Base-by-base conservation (phyloP, 805 yeast genomes). In the Wickerhamomyces queroliae region DNA sequence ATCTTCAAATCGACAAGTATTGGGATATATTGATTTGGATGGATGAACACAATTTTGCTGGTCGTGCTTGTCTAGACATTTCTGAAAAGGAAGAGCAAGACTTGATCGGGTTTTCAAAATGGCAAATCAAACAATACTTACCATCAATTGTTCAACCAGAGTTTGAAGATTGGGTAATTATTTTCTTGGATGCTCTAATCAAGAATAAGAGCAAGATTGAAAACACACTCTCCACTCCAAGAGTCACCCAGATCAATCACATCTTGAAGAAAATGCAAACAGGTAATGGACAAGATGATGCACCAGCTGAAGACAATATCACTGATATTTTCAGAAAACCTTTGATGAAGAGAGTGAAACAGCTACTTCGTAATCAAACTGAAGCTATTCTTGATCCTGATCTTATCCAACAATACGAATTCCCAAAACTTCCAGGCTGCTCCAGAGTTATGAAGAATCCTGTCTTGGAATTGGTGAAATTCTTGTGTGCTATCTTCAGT, bases 11-110 rank as follows among this genome's bases (percentile, higher is more conserved):
- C 31, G 72, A 68, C 11, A 79, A 78, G 52, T 89, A 86, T 55
- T 93, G 99, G 99, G 97, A 93, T 58, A 54, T 83, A n/a, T 64
- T 93, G 46, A 64, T 93, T 2, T 95, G 97, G 98, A 85, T 91
- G 95, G 96, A 93, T 57, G 80, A 83, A 49, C 77, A 76, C 52
- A 93, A 93, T 55, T 89, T 71, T 59, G 84, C 95, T 32, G 99
- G 99, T 7, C 58, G 74, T 36, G 71, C 74, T 0, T 67, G 75
- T 47, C 41, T 56, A 12, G 61, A 61, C 39, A 60, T 69, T 15
- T 47, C 60, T 17, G 68, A 62, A 9, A 46, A 45, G 10, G 67
- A 63, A 17, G 59, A 53, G 15, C 73, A 69, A 42, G 66, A 64
- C 23, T 48, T 61, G 19, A 49, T 53, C 29, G 68, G 66, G 1